These are phyloP conservation scores for Ceratobasidium sp. DNA, from an alignment of 1,284 basidiomycete species.

Conservation along the genomic window DNA sequence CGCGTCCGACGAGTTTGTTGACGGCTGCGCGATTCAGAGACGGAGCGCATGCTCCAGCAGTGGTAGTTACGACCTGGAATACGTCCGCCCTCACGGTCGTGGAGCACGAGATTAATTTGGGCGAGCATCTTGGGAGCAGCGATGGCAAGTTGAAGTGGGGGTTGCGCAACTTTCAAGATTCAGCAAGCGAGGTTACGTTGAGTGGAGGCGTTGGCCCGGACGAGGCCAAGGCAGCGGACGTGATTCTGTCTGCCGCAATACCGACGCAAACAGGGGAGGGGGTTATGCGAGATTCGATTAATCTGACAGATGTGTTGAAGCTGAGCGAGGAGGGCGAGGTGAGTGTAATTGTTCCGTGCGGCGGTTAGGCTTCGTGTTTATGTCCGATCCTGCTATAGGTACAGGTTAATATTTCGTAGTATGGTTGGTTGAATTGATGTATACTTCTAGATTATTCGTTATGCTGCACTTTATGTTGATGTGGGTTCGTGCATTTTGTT, in stretches of 20 bases:
- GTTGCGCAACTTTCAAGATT: constrained; percentile 14
- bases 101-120: constrained; percentile 9
- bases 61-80: constrained; percentile 22
- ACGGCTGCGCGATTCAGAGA: constrained; percentile 23
- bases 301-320: constrained; percentile 6
- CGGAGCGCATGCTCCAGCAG: neutral
- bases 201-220: constrained; percentile 3
- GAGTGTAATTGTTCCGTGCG: neutral
- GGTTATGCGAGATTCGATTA: neutral
- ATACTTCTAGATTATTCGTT: neutral
- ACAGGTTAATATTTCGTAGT: constrained; percentile 5
- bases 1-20: constrained; percentile 9
- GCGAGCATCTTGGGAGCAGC: constrained; percentile 15
- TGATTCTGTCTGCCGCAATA: constrained; percentile 4
- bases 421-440: neutral
- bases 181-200: constrained; percentile 13
- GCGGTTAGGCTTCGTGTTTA: neutral
- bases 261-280: neutral
- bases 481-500: neutral
- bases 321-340: constrained; percentile 24
- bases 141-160: constrained; percentile 1
- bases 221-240: constrained; percentile 6
- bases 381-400: neutral
- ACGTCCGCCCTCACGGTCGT: constrained; percentile 7
- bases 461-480: neutral